phyloP scores from a whole-genome alignment of 208 protist genomes.

The Trypanosoma grayi region DNA sequence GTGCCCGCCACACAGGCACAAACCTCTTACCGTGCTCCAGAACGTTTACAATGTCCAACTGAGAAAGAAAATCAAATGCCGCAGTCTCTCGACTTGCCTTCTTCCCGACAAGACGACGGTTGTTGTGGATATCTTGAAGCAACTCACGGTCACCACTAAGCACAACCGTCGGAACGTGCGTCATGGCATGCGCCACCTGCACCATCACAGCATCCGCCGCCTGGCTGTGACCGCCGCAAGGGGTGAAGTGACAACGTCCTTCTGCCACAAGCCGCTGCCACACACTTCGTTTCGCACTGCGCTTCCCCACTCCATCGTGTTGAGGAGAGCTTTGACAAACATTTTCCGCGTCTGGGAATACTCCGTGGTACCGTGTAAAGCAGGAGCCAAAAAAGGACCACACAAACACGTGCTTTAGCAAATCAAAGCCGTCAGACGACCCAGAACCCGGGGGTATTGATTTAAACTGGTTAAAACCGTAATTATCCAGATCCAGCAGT shows the following conservation, averaged over 20 bases:
- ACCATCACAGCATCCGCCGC: slow-evolving; percentile 74
- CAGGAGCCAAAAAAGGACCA: slow-evolving; percentile 89
- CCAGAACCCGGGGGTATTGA: slow-evolving; percentile 30
- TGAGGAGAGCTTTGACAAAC: slow-evolving; percentile 37
- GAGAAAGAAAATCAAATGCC: slow-evolving; percentile 24
- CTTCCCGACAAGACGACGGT: slow-evolving; percentile 34
- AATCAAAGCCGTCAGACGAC: slow-evolving; percentile 12
- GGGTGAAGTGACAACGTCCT: slow-evolving; percentile 53
- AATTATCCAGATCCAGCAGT: slow-evolving; percentile 88
- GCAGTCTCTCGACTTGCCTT: slow-evolving; percentile 51
- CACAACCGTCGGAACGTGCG: slow-evolving; percentile 34
- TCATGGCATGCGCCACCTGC: slow-evolving; percentile 45
- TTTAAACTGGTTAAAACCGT: slow-evolving; percentile 88
- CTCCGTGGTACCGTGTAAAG: slow-evolving; percentile 70
- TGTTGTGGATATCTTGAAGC: slow-evolving; percentile 31
- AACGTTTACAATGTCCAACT: slow-evolving; percentile 60
- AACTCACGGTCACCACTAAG: slow-evolving; percentile 59
- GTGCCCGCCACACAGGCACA: slow-evolving; percentile 63
- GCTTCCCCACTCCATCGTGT: background rate
- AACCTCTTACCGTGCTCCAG: slow-evolving; percentile 60
- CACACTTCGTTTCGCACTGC: slow-evolving; percentile 18
- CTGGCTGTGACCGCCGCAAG: slow-evolving; percentile 72
- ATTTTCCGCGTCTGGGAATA: slow-evolving; percentile 52
- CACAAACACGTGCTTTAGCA: slow-evolving; percentile 60
- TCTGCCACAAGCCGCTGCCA: slow-evolving; percentile 42